Evolutionary conservation across 106 monocot species (phyloP), one percentile per base, ranked within the genome.

Genomic region (Dactylorhiza incarnata): DNA sequence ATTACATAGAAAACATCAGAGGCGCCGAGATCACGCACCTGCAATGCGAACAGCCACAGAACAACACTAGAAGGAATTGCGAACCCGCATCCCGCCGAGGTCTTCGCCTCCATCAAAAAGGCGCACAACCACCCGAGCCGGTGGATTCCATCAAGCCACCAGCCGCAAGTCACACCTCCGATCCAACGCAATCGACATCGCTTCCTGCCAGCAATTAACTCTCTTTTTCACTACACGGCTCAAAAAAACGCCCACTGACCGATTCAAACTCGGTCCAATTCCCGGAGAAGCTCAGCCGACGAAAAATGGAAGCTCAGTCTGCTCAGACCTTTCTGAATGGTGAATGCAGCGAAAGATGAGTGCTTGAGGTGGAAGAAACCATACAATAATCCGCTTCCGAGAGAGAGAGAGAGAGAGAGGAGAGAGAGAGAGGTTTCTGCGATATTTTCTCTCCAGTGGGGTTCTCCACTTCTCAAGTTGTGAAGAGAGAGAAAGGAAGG

Each of bases 61-160:
- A 62, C 65, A 63, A 16, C 19, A 47, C 73, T 37, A 0, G 73
- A 13, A 37, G 78, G 71, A 56, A 56, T 44, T 78, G 78, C 65
- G 13, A 58, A 3, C 71, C 78, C 56, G 17, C n/a, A 79, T 58
- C 79, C 43, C 9, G 61, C 73, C 73, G 24, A 79, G 74, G 79
- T 51, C 15, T 63, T 73, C 79, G 43, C 79, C 79, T 74, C 79
- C 79, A 79, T 79, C 79, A 79, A 79, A 47, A 22, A 49, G n/a
- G 49, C 72, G 47, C 47, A 44, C 72, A 22, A 22, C 19, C 22
- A 49, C 47, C 49, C 22, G 49, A 72, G 2, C 9, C 72, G 47
- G 72, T 16, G 23, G 49, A 48, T 71, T 17, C 78, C 78, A 78
- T 78, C 71, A 78, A 78, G 72, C 58, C 71, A 78, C 53, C n/a